Percentiles rank a stretch among this genome's conserved stretches.
phyloP scores from a whole-genome alignment of 2,329 filamentous ascomycete species.

The Hansfordia pulvinata region DNA sequence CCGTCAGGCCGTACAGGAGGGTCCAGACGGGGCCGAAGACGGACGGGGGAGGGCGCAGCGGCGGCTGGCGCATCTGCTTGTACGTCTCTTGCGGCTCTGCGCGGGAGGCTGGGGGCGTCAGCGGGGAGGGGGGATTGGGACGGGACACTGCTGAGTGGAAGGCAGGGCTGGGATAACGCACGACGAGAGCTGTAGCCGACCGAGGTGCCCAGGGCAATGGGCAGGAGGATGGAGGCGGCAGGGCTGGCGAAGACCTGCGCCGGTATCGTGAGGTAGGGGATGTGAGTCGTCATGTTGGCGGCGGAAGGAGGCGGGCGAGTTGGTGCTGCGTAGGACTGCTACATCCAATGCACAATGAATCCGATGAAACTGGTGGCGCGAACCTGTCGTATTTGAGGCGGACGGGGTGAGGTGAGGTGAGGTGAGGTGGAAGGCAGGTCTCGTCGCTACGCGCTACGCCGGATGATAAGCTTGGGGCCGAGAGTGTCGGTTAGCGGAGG shows the following conservation, averaged over 20 bases:
- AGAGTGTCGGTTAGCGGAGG: no score
- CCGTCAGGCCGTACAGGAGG: constrained; percentile 63
- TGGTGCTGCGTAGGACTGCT: no score
- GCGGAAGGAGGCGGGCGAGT: no score
- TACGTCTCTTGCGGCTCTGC: constrained; percentile 48
- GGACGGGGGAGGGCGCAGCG: constrained; percentile 43
- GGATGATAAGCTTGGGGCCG: no score
- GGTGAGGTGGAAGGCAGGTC: no score
- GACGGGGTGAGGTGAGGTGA: no score
- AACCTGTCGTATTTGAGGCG: no score
- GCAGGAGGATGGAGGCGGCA: constrained; percentile 61
- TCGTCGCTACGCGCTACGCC: no score
- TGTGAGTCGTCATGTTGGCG: constrained; percentile 61
- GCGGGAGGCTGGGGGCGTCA: no score
- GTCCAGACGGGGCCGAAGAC: constrained; percentile 56
- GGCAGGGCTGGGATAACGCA: constrained; percentile 23
- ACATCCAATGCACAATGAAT: no score
- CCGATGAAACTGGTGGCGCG: no score
- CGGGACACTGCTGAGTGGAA: background rate
- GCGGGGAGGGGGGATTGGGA: constrained; percentile 2
- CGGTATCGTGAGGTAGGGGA: constrained; percentile 63
- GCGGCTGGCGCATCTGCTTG: constrained; percentile 52
- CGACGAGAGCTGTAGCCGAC: constrained; percentile 56
- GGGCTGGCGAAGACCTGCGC: constrained; percentile 57
- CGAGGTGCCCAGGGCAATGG: constrained; percentile 58